Conservation (phyloP, 2,329 filamentous ascomycete genomes). For the Aspergillus latus region DNA sequence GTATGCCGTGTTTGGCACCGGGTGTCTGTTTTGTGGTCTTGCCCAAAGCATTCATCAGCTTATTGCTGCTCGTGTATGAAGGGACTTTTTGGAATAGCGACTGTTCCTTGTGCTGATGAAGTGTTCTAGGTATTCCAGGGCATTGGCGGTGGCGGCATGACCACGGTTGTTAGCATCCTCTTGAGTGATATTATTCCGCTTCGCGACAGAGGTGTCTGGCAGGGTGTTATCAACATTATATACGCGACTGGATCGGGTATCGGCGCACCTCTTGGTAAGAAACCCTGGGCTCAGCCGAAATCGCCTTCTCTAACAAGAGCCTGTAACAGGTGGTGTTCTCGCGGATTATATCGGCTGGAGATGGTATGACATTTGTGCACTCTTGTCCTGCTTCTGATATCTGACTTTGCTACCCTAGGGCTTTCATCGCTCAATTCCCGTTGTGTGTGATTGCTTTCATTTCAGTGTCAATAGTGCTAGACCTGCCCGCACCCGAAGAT, state of each 20-base stretch:
- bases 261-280: conserved; percentile 64
- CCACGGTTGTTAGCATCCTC: conserved; percentile 66
- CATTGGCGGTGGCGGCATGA: conserved; percentile 71
- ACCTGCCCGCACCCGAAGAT: conserved; percentile 59
- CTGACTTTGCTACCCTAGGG: conserved; percentile 46
- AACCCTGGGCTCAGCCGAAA: not conserved
- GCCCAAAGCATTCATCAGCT: conserved; percentile 64
- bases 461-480: conserved; percentile 62
- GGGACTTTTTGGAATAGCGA: too few species aligned
- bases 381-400: not conserved
- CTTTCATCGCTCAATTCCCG: conserved; percentile 70
- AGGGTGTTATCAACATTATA: conserved; percentile 71
- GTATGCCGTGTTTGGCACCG: conserved; percentile 55
- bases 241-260: conserved; percentile 65
- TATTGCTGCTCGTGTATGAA: conserved; percentile 58
- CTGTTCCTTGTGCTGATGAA: not conserved
- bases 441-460: conserved; percentile 65
- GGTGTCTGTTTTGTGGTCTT: conserved; percentile 55
- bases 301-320: conserved; percentile 16
- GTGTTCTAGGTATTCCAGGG: conserved; percentile 54
- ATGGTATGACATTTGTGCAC: conserved; percentile 51
- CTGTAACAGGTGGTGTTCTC: conserved; percentile 57
- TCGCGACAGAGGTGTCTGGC: conserved; percentile 69
- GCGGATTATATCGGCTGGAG: conserved; percentile 73
- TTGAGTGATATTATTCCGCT: conserved; percentile 70